Percentiles rank a stretch among this genome's conserved stretches.
Evolutionary conservation across 2,329 filamentous ascomycete genomes (phyloP).

Genomic region (Colletotrichum sp.): DNA sequence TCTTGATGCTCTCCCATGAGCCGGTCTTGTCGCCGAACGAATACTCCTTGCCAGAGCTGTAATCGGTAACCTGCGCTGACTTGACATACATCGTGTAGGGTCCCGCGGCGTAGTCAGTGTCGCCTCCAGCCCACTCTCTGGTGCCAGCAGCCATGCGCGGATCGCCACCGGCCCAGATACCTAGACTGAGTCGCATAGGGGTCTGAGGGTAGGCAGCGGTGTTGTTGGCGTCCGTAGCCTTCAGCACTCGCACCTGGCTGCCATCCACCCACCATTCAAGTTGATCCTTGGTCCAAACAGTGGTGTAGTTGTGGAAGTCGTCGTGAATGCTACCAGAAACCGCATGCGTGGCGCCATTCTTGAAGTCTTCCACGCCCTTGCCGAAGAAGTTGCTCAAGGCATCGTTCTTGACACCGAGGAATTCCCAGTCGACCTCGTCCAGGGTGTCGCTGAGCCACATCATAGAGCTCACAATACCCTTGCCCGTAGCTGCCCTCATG

Average conservation of each 20-base stretch:
- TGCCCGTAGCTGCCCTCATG: constrained; percentile 77
- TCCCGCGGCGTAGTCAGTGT: constrained; percentile 67
- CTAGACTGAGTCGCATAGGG: constrained; percentile 72
- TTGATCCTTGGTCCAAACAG: constrained; percentile 71
- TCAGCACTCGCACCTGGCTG: constrained; percentile 66
- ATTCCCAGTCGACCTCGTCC: constrained; percentile 90
- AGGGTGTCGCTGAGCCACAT: constrained; percentile 85
- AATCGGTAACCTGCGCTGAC: constrained; percentile 59
- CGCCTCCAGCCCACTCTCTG: constrained; percentile 73
- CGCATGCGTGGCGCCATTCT: constrained; percentile 66
- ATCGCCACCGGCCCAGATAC: constrained; percentile 70
- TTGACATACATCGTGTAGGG: constrained; percentile 80
- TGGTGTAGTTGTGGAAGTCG: constrained; percentile 78
- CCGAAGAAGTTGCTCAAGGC: constrained; percentile 81
- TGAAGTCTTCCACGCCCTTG: constrained; percentile 70
- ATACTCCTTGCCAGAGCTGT: constrained; percentile 69
- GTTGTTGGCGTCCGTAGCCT: constrained; percentile 64
- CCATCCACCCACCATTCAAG: constrained; percentile 76
- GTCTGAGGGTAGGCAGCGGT: constrained; percentile 76
- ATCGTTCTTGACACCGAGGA: constrained; percentile 70
- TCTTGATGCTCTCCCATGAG: constrained; percentile 67
- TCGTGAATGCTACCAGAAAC: constrained; percentile 59
- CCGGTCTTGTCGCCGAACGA: constrained; percentile 67
- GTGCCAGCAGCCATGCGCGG: constrained; percentile 58
- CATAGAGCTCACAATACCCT: constrained; percentile 80